Conservation (phyloP, 2,329 filamentous ascomycete genomes). For the Curvularia eragrostidis region DNA sequence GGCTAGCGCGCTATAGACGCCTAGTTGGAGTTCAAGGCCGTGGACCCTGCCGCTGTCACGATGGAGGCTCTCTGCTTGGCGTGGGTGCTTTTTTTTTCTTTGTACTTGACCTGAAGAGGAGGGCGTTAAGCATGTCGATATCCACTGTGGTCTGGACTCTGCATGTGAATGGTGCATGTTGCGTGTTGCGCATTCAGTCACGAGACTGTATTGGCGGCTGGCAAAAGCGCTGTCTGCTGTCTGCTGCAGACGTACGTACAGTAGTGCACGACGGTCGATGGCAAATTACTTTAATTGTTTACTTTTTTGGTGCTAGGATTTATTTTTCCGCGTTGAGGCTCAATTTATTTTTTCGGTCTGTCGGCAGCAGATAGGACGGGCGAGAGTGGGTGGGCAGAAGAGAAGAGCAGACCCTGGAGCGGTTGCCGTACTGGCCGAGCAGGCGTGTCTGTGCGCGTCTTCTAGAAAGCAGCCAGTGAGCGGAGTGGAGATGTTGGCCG, state of each 20-base stretch:
- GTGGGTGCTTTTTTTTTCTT: slow-evolving; percentile 4
- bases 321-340: neutral
- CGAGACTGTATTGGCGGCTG: neutral
- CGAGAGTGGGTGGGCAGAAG: slow-evolving; percentile 5
- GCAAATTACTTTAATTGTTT: neutral
- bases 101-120: slow-evolving; percentile 23
- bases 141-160: slow-evolving; percentile 22
- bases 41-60: slow-evolving; percentile 15
- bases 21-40: slow-evolving; percentile 17
- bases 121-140: slow-evolving; percentile 7
- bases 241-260: neutral
- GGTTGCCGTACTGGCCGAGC: slow-evolving; percentile 25
- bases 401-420: slow-evolving; percentile 30
- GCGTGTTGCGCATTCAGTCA: slow-evolving; percentile 12
- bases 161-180: slow-evolving; percentile 6
- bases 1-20: slow-evolving; percentile 23
- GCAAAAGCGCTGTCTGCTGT: too few species aligned
- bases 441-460: slow-evolving; percentile 24
- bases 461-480: slow-evolving; percentile 27
- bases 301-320: neutral
- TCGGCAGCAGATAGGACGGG: slow-evolving; percentile 3
- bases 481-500: slow-evolving; percentile 22
- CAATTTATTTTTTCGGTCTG: neutral
- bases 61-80: slow-evolving; percentile 12
- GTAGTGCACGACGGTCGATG: neutral